Base-by-base conservation (phyloP, 495 filamentous ascomycete genomes). In the Annulohypoxylon moriforme region DNA sequence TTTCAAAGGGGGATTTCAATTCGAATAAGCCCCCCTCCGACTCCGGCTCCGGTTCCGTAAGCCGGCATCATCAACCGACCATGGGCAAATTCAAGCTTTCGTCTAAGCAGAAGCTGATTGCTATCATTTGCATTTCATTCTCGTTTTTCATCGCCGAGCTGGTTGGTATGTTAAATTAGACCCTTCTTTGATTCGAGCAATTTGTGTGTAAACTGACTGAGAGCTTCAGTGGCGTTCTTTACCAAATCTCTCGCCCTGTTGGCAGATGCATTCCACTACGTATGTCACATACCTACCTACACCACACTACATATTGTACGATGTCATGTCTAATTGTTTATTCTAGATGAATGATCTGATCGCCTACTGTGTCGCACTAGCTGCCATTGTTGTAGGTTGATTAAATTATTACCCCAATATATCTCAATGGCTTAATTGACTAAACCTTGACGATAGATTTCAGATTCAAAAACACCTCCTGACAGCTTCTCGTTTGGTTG, bases 181-280 rank as follows among this genome's bases (percentile, higher is more conserved):
- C 11, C 33, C 1, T 27, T 47, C 60, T 16, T 22, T 22, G 16
- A 29, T 52, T 25, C 10, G 4, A 33, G 27, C 25, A 29, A 24
- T 47, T 25, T 10, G 7, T 33, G 22, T 38, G 44, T 46, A 0
- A 24, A 24, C 65, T 76, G 34, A 74, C 24, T 27, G 20, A 24
- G 20, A 18, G 16, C 49, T 40, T 11, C 29, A 87, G 84, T 94
- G 71, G 95, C 94, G 46, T 96, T 94, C 84, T 85, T 87, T 40
- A 94, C 94, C 33, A 89, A 92, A 75, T 98, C 95, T 38, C 88
- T 98, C 60, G 95, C 94, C 18, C 88, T 98, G 13, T 88, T 97
- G 52, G 95, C 95, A 42, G 95, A 98, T 83, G 93, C 94, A 27
- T 97, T 98, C 81, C 95, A 98, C 75, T 96, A 97, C 89, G 93